Conservation (phyloP, 495 filamentous ascomycete genomes). For the Penicillium manginii region DNA sequence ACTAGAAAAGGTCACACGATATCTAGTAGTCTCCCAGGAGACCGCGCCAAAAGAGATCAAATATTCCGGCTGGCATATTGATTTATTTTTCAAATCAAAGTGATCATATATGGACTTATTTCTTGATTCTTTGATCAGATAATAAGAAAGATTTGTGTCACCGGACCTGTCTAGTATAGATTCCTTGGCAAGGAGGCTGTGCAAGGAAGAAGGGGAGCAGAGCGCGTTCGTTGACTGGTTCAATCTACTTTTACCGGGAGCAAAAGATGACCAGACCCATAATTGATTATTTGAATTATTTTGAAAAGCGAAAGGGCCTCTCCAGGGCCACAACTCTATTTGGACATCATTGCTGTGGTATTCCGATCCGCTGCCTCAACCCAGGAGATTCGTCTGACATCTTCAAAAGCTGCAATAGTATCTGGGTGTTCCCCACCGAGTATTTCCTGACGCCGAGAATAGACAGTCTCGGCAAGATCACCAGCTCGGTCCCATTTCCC, state of each 20-base stretch:
- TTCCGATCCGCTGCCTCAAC: slow-evolving; percentile 23
- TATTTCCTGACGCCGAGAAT: slow-evolving; percentile 18
- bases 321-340: slow-evolving; percentile 6
- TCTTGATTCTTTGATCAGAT: neutral
- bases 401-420: slow-evolving; percentile 28
- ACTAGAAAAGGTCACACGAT: no score
- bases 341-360: slow-evolving; percentile 8
- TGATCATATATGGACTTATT: no score
- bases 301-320: neutral
- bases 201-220: slow-evolving; percentile 2
- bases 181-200: slow-evolving; percentile 25
- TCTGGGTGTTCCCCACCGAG: slow-evolving; percentile 35
- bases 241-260: neutral
- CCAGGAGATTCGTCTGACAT: slow-evolving; percentile 16
- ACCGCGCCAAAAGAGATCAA: no score
- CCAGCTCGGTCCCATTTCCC: slow-evolving; percentile 28
- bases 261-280: neutral
- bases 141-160: neutral
- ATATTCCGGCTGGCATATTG: no score
- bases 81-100: no score
- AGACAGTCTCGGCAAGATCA: slow-evolving; percentile 22
- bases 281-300: neutral
- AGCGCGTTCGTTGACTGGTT: neutral
- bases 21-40: no score
- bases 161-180: neutral